Percentiles rank a stretch among this genome's conserved stretches.
These are phyloP conservation scores for Mimosa pudica DNA, from an alignment of 306 rosid species.

Conservation along the genomic window DNA sequence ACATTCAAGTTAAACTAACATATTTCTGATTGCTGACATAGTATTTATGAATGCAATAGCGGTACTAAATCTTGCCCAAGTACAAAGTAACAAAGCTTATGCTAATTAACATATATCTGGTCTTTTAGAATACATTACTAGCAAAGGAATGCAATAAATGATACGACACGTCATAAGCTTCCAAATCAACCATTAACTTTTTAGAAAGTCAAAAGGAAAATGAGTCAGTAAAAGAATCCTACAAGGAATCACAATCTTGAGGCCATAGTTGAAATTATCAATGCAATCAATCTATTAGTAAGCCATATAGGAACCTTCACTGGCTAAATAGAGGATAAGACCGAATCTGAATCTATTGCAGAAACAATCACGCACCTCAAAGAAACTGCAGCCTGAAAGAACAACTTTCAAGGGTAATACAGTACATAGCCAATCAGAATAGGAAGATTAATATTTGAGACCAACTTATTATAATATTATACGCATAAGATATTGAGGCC, in stretches of 20 bases:
- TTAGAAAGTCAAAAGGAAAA: neutral
- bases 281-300: constrained; percentile 3
- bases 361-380: neutral
- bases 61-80: neutral
- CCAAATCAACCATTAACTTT: neutral
- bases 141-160: neutral
- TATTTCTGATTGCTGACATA: constrained; percentile 17
- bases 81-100: constrained; percentile 8
- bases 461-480: constrained; percentile 1
- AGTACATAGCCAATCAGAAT: constrained; percentile 26
- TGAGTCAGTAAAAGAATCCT: neutral
- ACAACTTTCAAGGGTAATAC: neutral
- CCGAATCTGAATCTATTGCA: constrained; percentile 14
- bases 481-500: neutral
- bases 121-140: neutral
- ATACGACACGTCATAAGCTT: neutral
- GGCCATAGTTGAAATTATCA: constrained; percentile 11
- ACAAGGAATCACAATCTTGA: neutral
- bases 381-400: neutral
- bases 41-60: constrained; percentile 4
- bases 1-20: constrained; percentile 19
- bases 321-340: constrained; percentile 8
- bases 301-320: neutral
- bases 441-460: constrained; percentile 25
- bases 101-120: neutral